These are phyloP conservation scores for Chalciporus pseudorubinellus DNA, from an alignment of 768 basidiomycete species.

Conservation along the genomic window DNA sequence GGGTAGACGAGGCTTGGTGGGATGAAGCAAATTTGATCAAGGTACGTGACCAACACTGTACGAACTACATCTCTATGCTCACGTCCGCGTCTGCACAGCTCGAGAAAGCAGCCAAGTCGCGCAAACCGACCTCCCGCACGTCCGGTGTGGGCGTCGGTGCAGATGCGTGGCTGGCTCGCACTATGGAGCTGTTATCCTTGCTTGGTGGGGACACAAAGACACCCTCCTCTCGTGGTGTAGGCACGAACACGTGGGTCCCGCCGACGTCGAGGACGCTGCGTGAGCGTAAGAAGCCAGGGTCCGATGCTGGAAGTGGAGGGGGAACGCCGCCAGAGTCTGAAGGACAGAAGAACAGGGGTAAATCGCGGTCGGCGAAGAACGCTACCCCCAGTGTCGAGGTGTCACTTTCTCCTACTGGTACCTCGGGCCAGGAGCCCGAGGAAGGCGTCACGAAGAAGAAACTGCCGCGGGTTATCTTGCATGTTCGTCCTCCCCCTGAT, in stretches of 20 bases:
- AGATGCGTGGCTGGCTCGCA: conserved; percentile 60
- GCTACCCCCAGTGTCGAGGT: neutral
- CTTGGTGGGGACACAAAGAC: conserved; percentile 9
- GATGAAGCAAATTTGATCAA: conserved; percentile 52
- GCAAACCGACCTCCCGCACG: conserved; percentile 44
- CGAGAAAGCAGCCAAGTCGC: conserved; percentile 63
- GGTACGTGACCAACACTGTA: conserved; percentile 33
- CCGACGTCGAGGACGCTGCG: conserved; percentile 49
- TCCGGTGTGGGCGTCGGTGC: conserved; percentile 20
- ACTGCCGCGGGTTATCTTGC: conserved; percentile 53
- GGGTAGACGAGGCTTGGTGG: conserved; percentile 64
- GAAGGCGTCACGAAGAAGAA: conserved; percentile 36
- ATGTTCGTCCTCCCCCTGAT: conserved; percentile 45
- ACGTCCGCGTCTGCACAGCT: conserved; percentile 40
- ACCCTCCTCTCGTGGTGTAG: conserved; percentile 1
- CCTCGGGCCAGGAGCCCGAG: neutral
- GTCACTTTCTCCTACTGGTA: neutral
- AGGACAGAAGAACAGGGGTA: neutral
- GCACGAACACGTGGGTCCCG: conserved; percentile 16
- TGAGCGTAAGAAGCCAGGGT: conserved; percentile 38
- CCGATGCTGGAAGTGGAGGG: neutral
- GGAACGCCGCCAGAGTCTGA: neutral
- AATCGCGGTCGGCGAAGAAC: conserved; percentile 7
- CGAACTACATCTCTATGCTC: neutral
- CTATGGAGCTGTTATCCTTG: conserved; percentile 31